These are phyloP conservation scores for Apiosordaria backusii DNA, from an alignment of 495 filamentous ascomycete species.

Conservation along the genomic window DNA sequence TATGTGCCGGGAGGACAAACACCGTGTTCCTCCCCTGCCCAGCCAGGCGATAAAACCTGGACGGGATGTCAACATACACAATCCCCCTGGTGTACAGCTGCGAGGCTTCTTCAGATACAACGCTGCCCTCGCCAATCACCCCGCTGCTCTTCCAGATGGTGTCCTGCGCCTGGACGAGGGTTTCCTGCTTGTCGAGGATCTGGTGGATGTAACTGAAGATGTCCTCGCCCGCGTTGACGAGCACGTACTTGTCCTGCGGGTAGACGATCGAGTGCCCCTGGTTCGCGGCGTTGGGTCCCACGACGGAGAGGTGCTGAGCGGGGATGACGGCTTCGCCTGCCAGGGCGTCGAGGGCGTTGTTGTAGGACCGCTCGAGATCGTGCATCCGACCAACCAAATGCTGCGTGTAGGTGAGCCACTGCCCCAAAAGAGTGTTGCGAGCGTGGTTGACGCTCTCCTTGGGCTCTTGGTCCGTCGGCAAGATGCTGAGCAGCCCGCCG, in stretches of 20 bases:
- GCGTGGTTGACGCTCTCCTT: conserved; percentile 31
- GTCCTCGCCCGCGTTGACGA: conserved; percentile 50
- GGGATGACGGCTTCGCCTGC: conserved; percentile 49
- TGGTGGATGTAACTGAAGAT: conserved; percentile 41
- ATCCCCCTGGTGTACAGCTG: conserved; percentile 36
- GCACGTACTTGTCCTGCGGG: conserved; percentile 51
- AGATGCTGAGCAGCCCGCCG: conserved; percentile 47
- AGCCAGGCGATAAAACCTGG: conserved; percentile 47
- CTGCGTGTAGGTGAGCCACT: conserved; percentile 48
- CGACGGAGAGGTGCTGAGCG: conserved; percentile 31
- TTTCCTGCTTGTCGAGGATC: conserved; percentile 46
- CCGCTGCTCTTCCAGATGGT: conserved; percentile 22
- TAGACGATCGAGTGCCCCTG: conserved; percentile 39
- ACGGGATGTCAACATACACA: conserved; percentile 39
- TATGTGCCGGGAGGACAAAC: conserved; percentile 50
- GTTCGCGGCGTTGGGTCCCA: conserved; percentile 37
- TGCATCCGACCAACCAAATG: conserved; percentile 47
- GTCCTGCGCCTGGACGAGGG: conserved; percentile 28
- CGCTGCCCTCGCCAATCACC: conserved; percentile 33
- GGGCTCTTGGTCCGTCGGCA: conserved; percentile 38
- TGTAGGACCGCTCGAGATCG: conserved; percentile 48
- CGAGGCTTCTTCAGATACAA: conserved; percentile 19
- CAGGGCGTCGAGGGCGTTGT: conserved; percentile 44
- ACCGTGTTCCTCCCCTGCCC: conserved; percentile 38
- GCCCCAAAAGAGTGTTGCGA: conserved; percentile 45